Conservation (phyloP, 2,329 filamentous ascomycete species). For the Penicillium sp. region DNA sequence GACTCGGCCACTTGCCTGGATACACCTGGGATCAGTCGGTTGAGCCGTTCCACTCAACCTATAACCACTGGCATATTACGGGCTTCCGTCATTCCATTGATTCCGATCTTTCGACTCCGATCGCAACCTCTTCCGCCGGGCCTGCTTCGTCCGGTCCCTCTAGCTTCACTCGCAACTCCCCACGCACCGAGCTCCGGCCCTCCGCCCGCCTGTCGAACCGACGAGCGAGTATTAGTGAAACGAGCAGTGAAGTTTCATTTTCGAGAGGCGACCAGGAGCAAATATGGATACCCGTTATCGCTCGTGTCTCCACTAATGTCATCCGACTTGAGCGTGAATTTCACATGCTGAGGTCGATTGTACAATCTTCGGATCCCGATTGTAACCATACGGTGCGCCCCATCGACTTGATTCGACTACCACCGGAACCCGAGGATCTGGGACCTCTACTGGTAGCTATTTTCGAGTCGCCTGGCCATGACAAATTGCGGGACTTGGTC, state of each 20-base stretch:
- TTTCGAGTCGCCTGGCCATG: conserved; percentile 70
- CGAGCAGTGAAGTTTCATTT: conserved; percentile 41
- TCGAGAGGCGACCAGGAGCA: conserved; percentile 37
- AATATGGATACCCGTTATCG: conserved; percentile 61
- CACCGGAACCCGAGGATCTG: conserved; percentile 62
- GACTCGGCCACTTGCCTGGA: conserved; percentile 64
- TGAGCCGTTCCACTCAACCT: conserved; percentile 53
- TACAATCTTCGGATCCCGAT: conserved; percentile 63
- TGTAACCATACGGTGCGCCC: conserved; percentile 73
- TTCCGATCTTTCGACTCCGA: conserved; percentile 45
- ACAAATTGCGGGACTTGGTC: conserved; percentile 64
- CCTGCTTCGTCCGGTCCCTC: conserved; percentile 38
- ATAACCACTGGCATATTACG: conserved; percentile 80
- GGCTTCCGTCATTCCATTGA: conserved; percentile 54
- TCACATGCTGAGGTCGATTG: conserved; percentile 70
- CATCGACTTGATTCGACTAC: conserved; percentile 69
- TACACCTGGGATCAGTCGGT: conserved; percentile 68
- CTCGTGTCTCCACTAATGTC: conserved; percentile 73
- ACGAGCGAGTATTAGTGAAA: conserved; percentile 49
- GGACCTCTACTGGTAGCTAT: conserved; percentile 70
- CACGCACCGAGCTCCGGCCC: conserved; percentile 38
- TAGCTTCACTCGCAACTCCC: conserved; percentile 41
- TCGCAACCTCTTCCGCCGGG: conserved; percentile 32
- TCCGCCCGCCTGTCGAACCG: conserved; percentile 42
- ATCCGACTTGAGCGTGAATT: conserved; percentile 82